phyloP scores from a whole-genome alignment of 176 grass and related monocot species.

The Zizania latifolia region DNA sequence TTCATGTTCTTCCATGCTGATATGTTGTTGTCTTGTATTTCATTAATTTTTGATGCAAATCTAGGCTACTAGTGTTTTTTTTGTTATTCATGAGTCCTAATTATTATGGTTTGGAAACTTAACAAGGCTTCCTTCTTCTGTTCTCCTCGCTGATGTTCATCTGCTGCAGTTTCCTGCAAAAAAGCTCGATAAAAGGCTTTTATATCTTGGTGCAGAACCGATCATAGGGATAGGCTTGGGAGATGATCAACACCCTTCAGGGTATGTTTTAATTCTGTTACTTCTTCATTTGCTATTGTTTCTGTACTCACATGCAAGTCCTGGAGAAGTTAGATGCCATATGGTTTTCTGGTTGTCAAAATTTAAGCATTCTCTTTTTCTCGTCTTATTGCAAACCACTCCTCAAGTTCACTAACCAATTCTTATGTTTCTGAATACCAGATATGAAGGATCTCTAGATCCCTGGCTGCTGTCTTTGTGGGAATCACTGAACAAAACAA shows the following conservation, averaged over 20 bases:
- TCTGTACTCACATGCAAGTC: not conserved
- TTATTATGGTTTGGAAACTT: constrained; percentile 5
- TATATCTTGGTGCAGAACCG: constrained; percentile 62
- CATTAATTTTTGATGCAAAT: not conserved
- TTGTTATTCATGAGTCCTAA: not conserved
- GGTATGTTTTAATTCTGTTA: constrained; percentile 41
- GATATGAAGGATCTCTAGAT: constrained; percentile 81
- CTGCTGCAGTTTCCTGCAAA: constrained; percentile 41
- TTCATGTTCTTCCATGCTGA: not conserved
- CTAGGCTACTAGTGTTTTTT: not conserved
- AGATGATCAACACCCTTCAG: constrained; percentile 86
- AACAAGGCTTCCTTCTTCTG: not conserved
- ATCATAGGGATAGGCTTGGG: constrained; percentile 82
- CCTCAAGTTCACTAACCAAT: not conserved
- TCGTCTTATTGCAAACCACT: not conserved
- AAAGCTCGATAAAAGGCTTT: constrained; percentile 81
- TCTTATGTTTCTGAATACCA: constrained; percentile 28
- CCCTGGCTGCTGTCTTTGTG: constrained; percentile 78
- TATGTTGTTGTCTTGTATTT: not conserved
- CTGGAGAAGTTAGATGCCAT: not conserved
- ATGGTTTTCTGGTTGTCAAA: not conserved
- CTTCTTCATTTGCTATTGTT: not conserved
- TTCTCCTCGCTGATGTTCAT: constrained; percentile 10
- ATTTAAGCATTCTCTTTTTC: not conserved
- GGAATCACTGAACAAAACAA: constrained; percentile 53